These are phyloP conservation scores for Senecio squalidus DNA, from an alignment of 140 eudicot genomes.

Conservation along the genomic window DNA sequence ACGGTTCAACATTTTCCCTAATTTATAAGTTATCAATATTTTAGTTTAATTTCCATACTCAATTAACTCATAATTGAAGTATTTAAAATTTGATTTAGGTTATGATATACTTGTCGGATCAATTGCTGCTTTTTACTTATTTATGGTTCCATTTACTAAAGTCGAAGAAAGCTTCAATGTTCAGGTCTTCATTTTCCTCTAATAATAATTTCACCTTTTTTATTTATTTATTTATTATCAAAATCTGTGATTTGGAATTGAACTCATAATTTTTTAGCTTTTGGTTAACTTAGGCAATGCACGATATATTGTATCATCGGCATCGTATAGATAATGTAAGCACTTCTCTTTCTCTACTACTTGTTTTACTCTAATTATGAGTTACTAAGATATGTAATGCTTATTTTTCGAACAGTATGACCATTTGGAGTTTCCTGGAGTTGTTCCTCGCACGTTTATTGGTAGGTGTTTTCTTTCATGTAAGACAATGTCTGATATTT, in stretches of 20 bases:
- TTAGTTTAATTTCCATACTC: background rate
- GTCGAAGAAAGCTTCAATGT: constrained; percentile 99
- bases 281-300: constrained; percentile 98
- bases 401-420: constrained; percentile 56
- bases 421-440: constrained; percentile 98
- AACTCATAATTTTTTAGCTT: constrained; percentile 12
- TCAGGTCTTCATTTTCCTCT: constrained; percentile 40
- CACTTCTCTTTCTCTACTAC: constrained; percentile 4
- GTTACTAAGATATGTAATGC: background rate
- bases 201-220: background rate
- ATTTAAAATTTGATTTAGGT: constrained; percentile 37
- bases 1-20: constrained; percentile 9
- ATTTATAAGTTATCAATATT: background rate
- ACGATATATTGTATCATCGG: constrained; percentile 72
- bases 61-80: background rate
- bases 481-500: too few species aligned
- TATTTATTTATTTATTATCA: background rate
- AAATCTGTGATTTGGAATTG: constrained; percentile 1
- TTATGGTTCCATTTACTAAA: constrained; percentile 83
- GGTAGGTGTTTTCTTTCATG: constrained; percentile 65
- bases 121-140: constrained; percentile 82
- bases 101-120: constrained; percentile 83
- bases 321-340: constrained; percentile 78
- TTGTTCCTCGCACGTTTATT: constrained; percentile 95
- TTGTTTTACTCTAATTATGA: background rate